A percentile compares a stretch with the other conserved stretches of the same genome.
phyloP scores from a whole-genome alignment of 306 rosid species.

The Vigna radiata region DNA sequence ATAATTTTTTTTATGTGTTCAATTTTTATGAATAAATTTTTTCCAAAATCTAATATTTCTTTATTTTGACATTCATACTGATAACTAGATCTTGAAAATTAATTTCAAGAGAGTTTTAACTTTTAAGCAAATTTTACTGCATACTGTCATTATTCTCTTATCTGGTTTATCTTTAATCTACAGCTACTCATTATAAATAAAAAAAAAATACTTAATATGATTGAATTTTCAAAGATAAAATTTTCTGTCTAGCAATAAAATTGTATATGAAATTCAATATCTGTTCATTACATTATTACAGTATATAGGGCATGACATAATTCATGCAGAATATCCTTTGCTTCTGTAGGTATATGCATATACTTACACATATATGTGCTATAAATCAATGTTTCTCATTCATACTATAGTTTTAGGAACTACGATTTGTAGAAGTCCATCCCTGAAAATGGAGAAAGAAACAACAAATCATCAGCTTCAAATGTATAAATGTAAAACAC shows the following conservation, averaged over 20 bases:
- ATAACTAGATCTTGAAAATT: too few species aligned
- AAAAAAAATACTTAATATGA: neutral
- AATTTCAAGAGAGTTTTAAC: too few species aligned
- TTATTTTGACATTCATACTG: too few species aligned
- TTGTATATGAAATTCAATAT: constrained; percentile 18
- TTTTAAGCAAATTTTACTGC: too few species aligned
- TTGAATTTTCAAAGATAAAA: neutral
- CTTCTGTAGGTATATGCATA: constrained; percentile 24
- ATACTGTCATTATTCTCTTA: too few species aligned
- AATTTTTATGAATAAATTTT: too few species aligned
- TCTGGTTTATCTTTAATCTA: neutral
- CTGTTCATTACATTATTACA: constrained; percentile 17
- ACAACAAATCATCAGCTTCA: constrained; percentile 22
- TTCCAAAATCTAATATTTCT: too few species aligned
- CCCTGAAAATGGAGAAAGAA: constrained; percentile 59
- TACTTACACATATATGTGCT: neutral
- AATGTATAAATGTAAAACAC: neutral
- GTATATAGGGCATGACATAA: neutral
- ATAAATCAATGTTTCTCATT: constrained; percentile 1
- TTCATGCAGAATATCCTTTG: constrained; percentile 13
- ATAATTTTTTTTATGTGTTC: too few species aligned
- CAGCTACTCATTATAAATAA: too few species aligned
- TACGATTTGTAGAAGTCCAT: constrained; percentile 70
- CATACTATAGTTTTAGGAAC: constrained; percentile 69
- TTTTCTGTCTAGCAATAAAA: neutral